A percentile compares a stretch with the other conserved stretches of the same genome.
Evolutionary conservation across 169 alveolate species (phyloP).

Genomic region (Eimeria praecox): DNA sequence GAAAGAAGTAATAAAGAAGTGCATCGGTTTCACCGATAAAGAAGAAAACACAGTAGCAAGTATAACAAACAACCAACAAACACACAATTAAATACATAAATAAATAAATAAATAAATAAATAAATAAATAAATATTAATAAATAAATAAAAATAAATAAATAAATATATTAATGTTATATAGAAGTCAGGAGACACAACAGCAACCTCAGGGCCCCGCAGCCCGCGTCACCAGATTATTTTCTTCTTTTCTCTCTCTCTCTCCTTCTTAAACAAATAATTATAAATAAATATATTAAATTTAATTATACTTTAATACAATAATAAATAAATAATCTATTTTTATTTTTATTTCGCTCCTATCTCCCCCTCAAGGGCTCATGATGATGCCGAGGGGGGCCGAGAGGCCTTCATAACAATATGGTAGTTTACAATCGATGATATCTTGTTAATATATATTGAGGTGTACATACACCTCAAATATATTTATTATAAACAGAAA

Average conservation of each 20-base stretch:
- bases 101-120: too few relatives aligned
- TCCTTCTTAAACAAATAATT: not conserved
- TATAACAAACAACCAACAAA: too few relatives aligned
- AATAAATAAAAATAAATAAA: not conserved
- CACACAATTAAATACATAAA: too few relatives aligned
- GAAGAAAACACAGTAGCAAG: not conserved
- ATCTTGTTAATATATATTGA: not conserved
- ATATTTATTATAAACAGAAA: not conserved
- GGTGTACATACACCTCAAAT: conserved; percentile 16
- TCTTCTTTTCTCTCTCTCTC: not conserved
- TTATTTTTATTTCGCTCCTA: not conserved
- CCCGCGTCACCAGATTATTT: not conserved
- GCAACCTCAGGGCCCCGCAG: too few relatives aligned
- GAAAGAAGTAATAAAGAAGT: not conserved
- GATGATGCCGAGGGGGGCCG: not conserved
- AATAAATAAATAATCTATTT: not conserved
- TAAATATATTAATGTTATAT: not conserved
- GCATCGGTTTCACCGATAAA: too few relatives aligned
- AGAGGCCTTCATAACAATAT: not conserved
- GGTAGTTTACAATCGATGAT: not conserved
- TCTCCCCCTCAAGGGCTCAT: not conserved
- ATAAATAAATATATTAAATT: not conserved
- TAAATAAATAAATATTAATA: not conserved
- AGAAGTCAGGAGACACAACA: too few relatives aligned
- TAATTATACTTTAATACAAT: not conserved